Conservation (phyloP, 2,329 filamentous ascomycete species). For the Didymella segeticola region DNA sequence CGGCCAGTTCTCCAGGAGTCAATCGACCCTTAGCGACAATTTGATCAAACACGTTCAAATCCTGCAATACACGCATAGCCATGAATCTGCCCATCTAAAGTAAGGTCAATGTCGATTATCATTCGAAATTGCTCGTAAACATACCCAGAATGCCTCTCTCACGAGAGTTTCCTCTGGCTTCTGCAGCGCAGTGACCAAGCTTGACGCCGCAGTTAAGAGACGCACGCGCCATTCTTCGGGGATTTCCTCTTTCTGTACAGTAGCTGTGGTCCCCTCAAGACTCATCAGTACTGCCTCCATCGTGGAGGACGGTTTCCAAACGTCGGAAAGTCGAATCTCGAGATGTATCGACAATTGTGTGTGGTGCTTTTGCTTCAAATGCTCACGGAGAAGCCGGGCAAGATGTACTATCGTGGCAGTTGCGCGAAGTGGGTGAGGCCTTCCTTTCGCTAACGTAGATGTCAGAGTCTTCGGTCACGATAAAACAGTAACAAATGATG, state of each 20-base stretch:
- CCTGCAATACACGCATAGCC: slow-evolving; percentile 3
- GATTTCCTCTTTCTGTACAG: not conserved
- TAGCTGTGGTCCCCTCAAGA: not conserved
- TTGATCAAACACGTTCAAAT: slow-evolving; percentile 1
- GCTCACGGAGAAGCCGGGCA: not conserved
- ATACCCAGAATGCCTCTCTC: slow-evolving; percentile 5
- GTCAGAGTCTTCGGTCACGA: not conserved
- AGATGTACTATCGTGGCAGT: not conserved
- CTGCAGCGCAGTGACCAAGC: not conserved
- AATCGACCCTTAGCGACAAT: not conserved
- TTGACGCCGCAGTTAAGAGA: not conserved
- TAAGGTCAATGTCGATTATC: not conserved
- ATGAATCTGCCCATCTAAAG: slow-evolving; percentile 4
- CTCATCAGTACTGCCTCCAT: not conserved
- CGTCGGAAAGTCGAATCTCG: not conserved
- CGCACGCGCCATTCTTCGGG: not conserved
- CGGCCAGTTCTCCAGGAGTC: slow-evolving; percentile 5
- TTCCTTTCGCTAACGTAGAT: not conserved
- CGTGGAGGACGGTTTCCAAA: not conserved
- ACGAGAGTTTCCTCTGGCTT: not conserved
- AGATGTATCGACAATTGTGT: too few relatives aligned
- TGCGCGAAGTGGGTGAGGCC: not conserved
- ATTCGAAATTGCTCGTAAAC: not conserved
- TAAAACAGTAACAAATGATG: not conserved
- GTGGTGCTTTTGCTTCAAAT: not conserved